Evolutionary conservation across 768 basidiomycete genomes (phyloP).

Genomic region (Russula earlei): DNA sequence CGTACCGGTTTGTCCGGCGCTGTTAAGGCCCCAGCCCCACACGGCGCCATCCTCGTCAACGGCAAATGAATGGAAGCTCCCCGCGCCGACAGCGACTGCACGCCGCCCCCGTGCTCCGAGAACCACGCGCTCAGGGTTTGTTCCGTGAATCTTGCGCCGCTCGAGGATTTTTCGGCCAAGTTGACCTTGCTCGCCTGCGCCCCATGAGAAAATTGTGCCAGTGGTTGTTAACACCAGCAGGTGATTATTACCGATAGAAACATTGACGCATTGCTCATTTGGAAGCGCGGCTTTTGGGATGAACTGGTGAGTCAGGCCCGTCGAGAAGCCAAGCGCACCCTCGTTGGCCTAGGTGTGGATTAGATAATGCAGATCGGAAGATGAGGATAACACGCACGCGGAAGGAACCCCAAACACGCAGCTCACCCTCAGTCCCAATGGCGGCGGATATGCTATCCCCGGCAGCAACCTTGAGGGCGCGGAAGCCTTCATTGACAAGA

Average conservation of each 20-base stretch:
- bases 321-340: constrained; percentile 79
- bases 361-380: neutral
- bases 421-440: constrained; percentile 65
- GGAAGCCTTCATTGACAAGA: constrained; percentile 70
- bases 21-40: constrained; percentile 96
- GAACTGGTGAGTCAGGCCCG: constrained; percentile 57
- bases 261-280: constrained; percentile 58
- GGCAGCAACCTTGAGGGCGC: constrained; percentile 71
- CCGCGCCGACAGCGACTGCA: constrained; percentile 66
- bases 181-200: constrained; percentile 84
- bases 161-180: constrained; percentile 86
- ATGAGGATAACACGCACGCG: constrained; percentile 44
- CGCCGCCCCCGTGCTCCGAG: constrained; percentile 60
- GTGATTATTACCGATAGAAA: constrained; percentile 83
- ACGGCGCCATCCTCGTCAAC: constrained; percentile 75
- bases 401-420: constrained; percentile 87
- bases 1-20: constrained; percentile 74
- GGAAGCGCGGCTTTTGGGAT: constrained; percentile 51
- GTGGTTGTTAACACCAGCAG: constrained; percentile 81
- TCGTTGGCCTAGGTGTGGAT: constrained; percentile 47
- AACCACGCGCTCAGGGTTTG: constrained; percentile 76
- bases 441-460: constrained; percentile 88
- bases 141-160: constrained; percentile 82
- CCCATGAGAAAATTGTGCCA: constrained; percentile 84
- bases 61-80: constrained; percentile 83